Evolutionary conservation across 1,139 yeast species (phyloP), one percentile per base, ranked within the genome.

Genomic region (Diutina mesorugosa): DNA sequence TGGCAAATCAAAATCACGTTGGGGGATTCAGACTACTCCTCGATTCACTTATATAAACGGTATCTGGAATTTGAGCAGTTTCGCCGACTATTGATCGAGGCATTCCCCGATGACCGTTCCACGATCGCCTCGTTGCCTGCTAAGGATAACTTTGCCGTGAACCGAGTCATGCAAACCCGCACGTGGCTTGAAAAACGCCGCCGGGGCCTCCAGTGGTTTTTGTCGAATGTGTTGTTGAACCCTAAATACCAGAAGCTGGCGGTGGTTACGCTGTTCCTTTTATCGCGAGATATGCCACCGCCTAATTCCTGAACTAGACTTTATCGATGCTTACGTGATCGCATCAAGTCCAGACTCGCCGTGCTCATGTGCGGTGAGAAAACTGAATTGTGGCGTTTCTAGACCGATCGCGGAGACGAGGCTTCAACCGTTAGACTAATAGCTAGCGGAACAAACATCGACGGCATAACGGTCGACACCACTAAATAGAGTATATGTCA

Each of bases 131-230:
- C 64, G 29, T 68, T 88, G 45, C 96, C 96, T 0, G 84, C 89
- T 0, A 87, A 86, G 64, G 80, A 75, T 62, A 65, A 61, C 45
- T 66, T 83, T 56, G 70, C 77, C 51, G 60, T 81, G 46, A 77
- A 78, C 55, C 71, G 84, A 60, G 67, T 83, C 60, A 71, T 83
- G 55, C 71, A 76, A 61, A 66, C 73, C 7, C 66, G 61, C 32
- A 63, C 60, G 46, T 88, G 90, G 77, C 67, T 88, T 46, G 86
- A 80, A 59, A 72, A 72, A 38, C 69, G 96, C 52, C 69, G 90
- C 12, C 76, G 78, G 56, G 90, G 93, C 0, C 70, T 88, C 26
- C 95, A 87, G 64, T 88, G 84, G 78, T 88, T 89, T 67, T 65
- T 86, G 63, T 80, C 82, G 60, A 83, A 84, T 61, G 81, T 87